phyloP scores from a whole-genome alignment of 108 stramenopile genomes.

The Stephanodiscus minutulus region DNA sequence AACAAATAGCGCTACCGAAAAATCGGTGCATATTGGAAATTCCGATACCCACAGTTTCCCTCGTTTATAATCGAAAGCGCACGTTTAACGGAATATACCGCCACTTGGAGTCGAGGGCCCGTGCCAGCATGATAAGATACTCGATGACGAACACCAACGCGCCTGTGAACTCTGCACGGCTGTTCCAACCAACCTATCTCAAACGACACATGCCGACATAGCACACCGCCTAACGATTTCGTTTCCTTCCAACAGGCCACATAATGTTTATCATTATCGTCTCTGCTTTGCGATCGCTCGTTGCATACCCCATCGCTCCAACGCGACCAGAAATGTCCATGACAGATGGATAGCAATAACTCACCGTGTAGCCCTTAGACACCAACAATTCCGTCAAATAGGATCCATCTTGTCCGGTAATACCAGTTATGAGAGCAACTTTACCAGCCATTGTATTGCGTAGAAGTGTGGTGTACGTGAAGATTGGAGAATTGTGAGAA shows the following conservation, averaged over 20 bases:
- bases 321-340: background rate
- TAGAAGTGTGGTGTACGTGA: background rate
- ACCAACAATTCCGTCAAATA: slow-evolving; percentile 95
- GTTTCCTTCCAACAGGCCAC: background rate
- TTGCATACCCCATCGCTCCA: background rate
- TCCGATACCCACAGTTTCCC: too few relatives aligned
- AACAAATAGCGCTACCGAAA: background rate
- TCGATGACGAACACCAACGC: too few relatives aligned
- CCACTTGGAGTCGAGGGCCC: too few relatives aligned
- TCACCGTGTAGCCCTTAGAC: slow-evolving; percentile 92
- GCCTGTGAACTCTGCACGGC: too few relatives aligned
- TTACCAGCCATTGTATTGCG: slow-evolving; percentile 45
- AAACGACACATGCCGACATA: background rate
- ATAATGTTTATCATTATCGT: too few relatives aligned
- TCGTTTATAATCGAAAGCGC: too few relatives aligned
- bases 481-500: background rate
- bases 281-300: background rate
- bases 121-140: too few relatives aligned
- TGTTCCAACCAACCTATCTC: background rate
- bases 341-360: slow-evolving; percentile 21
- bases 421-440: slow-evolving; percentile 96
- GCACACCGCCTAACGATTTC: background rate
- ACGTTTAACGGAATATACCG: too few relatives aligned
- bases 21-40: background rate
- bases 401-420: slow-evolving; percentile 99